Evolutionary conservation across 345 rosid species (phyloP).

Genomic region (Sisymbrium irio): DNA sequence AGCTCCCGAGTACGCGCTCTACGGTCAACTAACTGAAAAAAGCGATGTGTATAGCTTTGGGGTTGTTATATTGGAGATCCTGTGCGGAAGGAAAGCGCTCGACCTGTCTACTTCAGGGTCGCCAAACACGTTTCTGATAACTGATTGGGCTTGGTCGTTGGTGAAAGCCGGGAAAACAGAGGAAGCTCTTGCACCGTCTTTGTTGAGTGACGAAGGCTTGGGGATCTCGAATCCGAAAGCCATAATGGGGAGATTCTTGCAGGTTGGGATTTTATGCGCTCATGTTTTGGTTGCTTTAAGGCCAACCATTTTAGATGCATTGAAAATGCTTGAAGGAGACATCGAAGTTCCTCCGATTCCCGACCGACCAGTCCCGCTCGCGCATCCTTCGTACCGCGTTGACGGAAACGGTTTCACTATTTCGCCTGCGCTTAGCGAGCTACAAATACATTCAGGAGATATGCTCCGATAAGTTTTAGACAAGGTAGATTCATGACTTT

Average conservation of each 20-base stretch:
- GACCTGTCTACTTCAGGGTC: slow-evolving; percentile 64
- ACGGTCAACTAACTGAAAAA: slow-evolving; percentile 85
- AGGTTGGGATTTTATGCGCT: slow-evolving; percentile 81
- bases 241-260: slow-evolving; percentile 81
- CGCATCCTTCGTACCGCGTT: slow-evolving; percentile 31
- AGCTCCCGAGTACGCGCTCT: slow-evolving; percentile 91
- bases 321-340: slow-evolving; percentile 93
- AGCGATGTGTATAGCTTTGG: slow-evolving; percentile 97
- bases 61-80: slow-evolving; percentile 77
- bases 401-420: slow-evolving; percentile 33
- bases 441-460: slow-evolving; percentile 32
- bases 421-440: slow-evolving; percentile 29
- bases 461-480: slow-evolving; percentile 20
- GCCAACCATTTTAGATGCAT: slow-evolving; percentile 77
- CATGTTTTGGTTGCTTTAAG: slow-evolving; percentile 93
- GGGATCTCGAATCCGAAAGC: slow-evolving; percentile 57
- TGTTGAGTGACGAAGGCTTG: slow-evolving; percentile 40
- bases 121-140: slow-evolving; percentile 60
- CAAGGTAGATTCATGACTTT: slow-evolving; percentile 8
- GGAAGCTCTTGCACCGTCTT: slow-evolving; percentile 53
- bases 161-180: slow-evolving; percentile 66
- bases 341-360: slow-evolving; percentile 77
- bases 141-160: slow-evolving; percentile 94
- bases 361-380: slow-evolving; percentile 59
- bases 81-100: slow-evolving; percentile 88